Percentiles rank a stretch among this genome's conserved stretches.
phyloP scores from a whole-genome alignment of 192 early-diverging fungal species.

The Pilaira anomala region DNA sequence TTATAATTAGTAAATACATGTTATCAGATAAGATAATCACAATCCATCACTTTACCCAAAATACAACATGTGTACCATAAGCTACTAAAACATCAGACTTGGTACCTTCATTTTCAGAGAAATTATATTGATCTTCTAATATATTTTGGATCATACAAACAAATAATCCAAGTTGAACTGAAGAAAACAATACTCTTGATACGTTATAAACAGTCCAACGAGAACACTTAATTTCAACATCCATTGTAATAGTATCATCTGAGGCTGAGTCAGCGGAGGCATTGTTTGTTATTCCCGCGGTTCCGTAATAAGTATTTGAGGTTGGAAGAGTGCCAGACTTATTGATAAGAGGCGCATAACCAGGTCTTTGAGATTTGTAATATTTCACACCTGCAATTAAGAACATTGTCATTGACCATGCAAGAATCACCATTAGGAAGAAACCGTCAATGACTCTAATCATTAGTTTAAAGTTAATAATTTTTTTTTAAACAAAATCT shows the following conservation, averaged over 20 bases:
- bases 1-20: constrained; percentile 5
- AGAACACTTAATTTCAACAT: background rate
- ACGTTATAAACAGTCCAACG: constrained; percentile 22
- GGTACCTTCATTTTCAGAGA: constrained; percentile 12
- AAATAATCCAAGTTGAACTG: constrained; percentile 7
- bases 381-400: constrained; percentile 12
- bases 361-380: constrained; percentile 5
- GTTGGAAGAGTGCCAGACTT: background rate
- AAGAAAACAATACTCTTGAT: constrained; percentile 19
- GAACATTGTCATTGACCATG: constrained; percentile 9
- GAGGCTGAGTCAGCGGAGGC: constrained; percentile 9
- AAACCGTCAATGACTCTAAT: constrained; percentile 24
- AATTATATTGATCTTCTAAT: constrained; percentile 12
- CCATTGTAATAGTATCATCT: constrained; percentile 6
- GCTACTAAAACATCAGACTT: constrained; percentile 12
- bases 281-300: background rate
- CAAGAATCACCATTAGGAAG: constrained; percentile 5
- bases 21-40: background rate
- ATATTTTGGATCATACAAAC: constrained; percentile 2
- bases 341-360: background rate
- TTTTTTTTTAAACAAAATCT: background rate
- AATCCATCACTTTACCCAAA: constrained; percentile 24
- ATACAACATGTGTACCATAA: background rate
- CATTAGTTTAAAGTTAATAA: background rate
- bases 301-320: constrained; percentile 10